Evolutionary conservation across 768 basidiomycete species (phyloP), one percentile per base, ranked within the genome.

Genomic region (Lactarius tabidus): DNA sequence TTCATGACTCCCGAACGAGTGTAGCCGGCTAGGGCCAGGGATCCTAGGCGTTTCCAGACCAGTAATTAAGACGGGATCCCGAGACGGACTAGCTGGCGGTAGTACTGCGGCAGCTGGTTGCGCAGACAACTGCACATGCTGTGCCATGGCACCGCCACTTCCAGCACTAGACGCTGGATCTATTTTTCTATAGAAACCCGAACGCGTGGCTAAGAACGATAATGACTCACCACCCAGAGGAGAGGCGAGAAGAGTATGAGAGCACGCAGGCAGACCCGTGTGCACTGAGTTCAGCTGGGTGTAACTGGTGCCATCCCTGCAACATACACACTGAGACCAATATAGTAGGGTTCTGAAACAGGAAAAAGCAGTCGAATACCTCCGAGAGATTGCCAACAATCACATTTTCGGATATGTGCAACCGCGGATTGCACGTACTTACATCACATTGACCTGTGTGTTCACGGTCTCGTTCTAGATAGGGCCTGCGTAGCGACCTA

Each of bases 361-460:
- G 23, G 20, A 61, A 36, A 26, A 20, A 18, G n/a, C 31, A 23
- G 38, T 23, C 12, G 28, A 39, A 52, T 65, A 65, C 64, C 60
- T 65, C 38, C 17, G 31, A 51, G n/a, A 17, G 36, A 33, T 8
- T 1, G 36, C n/a, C 45, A 18, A 26, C 8, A 39, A 18, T 52
- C 17, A n/a, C 18, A 17, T 35, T 36, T 14, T 28, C 55, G 28
- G 26, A 31, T 18, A 14, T 38, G 29, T 39, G 64, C 36, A 31
- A 18, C 41, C 35, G 45, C 39, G 38, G 1, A 20, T 12, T 28
- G 18, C 23, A 23, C 33, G n/a, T 20, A 23, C n/a, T 10, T 15
- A 8, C 59, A 15, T 33, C 54, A 36, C 29, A 17, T 51, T 8
- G 45, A 38, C 6, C 41, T 29, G 33, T 43, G 29, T 45, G 17